Conservation (phyloP, 1,284 basidiomycete species). For the Ustilago tritici region DNA sequence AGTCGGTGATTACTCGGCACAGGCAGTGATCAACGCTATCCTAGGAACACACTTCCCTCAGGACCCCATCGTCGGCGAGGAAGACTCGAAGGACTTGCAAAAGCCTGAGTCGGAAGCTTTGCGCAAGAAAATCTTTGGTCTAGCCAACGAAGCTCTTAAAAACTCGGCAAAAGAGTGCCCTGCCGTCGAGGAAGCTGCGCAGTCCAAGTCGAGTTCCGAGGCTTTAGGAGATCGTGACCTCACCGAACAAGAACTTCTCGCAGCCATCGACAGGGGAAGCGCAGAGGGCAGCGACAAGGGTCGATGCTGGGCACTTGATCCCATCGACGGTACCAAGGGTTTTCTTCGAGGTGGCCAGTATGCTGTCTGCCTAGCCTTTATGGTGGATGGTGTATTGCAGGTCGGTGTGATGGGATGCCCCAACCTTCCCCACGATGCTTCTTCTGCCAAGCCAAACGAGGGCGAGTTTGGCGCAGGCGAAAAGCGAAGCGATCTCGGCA, state of each 20-base stretch:
- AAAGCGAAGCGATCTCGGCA: slow-evolving; percentile 58
- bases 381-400: slow-evolving; percentile 82
- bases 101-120: slow-evolving; percentile 72
- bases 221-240: slow-evolving; percentile 70
- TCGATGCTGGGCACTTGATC: slow-evolving; percentile 89
- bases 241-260: slow-evolving; percentile 75
- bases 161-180: slow-evolving; percentile 67
- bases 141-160: slow-evolving; percentile 84
- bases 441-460: slow-evolving; percentile 61
- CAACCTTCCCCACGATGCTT: slow-evolving; percentile 77
- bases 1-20: slow-evolving; percentile 71
- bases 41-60: slow-evolving; percentile 77
- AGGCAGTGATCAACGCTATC: slow-evolving; percentile 66
- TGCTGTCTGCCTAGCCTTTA: slow-evolving; percentile 91
- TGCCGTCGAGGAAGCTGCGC: slow-evolving; percentile 64
- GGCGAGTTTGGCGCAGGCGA: slow-evolving; percentile 59
- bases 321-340: slow-evolving; percentile 92
- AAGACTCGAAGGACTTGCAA: slow-evolving; percentile 81
- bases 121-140: slow-evolving; percentile 79
- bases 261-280: slow-evolving; percentile 87
- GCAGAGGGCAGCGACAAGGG: slow-evolving; percentile 81
- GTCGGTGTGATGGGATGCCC: slow-evolving; percentile 92
- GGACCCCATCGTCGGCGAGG: slow-evolving; percentile 94
- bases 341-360: slow-evolving; percentile 97
- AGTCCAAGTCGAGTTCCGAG: slow-evolving; percentile 69